Evolutionary conservation across 805 yeast species (phyloP).

Genomic region (Yueomyces sinensis): DNA sequence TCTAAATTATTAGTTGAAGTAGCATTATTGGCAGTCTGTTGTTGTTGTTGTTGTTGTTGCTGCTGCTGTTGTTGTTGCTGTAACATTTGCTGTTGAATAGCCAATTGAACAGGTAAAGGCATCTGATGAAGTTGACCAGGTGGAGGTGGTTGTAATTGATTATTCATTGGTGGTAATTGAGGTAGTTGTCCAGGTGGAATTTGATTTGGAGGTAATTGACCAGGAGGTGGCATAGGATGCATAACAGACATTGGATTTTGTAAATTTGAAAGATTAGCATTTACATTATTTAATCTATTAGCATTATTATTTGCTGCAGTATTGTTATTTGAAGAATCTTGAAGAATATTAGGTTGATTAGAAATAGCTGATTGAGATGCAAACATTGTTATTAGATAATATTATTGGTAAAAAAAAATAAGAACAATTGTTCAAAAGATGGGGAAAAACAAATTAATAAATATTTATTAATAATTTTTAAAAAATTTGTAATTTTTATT

Average conservation of each 20-base stretch:
- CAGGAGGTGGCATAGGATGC: not conserved
- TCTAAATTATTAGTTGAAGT: not conserved
- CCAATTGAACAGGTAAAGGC: not conserved
- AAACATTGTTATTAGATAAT: too few species aligned
- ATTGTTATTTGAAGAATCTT: too few species aligned
- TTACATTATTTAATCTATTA: not conserved
- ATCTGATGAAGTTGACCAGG: not conserved
- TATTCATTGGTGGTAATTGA: not conserved
- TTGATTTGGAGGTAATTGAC: not conserved
- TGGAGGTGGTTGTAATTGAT: not conserved
- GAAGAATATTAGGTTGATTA: too few species aligned
- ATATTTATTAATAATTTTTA: too few species aligned
- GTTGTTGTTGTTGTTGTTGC: not conserved
- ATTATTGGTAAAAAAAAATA: too few species aligned
- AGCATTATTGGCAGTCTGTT: not conserved
- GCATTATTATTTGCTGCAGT: too few species aligned
- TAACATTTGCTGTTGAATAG: not conserved
- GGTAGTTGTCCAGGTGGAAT: not conserved
- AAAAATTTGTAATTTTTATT: too few species aligned
- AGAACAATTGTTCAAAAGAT: too few species aligned
- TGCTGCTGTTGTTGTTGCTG: not conserved
- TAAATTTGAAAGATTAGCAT: not conserved
- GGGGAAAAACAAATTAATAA: too few species aligned
- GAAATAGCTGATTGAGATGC: too few species aligned
- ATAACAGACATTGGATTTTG: not conserved